A percentile compares a stretch with the other conserved stretches of the same genome.
These are phyloP conservation scores for Fragilaria radians DNA, from an alignment of 108 stramenopile species.

Conservation along the genomic window DNA sequence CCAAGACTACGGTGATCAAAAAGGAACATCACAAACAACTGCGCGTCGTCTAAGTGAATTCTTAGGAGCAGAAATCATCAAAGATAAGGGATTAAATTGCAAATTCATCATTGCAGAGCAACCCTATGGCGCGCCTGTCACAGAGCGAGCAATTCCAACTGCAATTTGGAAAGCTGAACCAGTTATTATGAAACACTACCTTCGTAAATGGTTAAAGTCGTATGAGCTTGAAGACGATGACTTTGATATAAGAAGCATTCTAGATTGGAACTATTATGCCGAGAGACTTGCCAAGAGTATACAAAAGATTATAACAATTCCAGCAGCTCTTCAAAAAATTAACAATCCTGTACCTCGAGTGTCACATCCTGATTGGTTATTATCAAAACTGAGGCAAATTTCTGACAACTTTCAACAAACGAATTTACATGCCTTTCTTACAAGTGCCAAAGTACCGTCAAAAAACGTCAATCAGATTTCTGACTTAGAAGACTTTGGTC, in stretches of 20 bases:
- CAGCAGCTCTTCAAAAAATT: constrained; percentile 95
- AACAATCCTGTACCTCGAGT: constrained; percentile 93
- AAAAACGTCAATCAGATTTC: constrained; percentile 12
- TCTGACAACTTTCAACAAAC: constrained; percentile 84
- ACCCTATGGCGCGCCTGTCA: constrained; percentile 95
- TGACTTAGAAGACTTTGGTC: constrained; percentile 78
- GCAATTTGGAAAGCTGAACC: constrained; percentile 94
- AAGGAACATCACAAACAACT: constrained; percentile 97
- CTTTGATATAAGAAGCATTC: constrained; percentile 86
- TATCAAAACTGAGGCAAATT: constrained; percentile 55
- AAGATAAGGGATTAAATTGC: constrained; percentile 97
- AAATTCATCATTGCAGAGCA: constrained; percentile 94
- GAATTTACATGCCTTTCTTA: constrained; percentile 78
- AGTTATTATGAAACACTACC: constrained; percentile 78
- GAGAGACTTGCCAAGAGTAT: constrained; percentile 95
- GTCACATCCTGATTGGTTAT: constrained; percentile 94
- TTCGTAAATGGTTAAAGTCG: constrained; percentile 91
- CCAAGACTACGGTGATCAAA: constrained; percentile 95
- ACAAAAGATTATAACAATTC: constrained; percentile 98
- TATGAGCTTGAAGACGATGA: constrained; percentile 80
- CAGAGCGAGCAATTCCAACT: constrained; percentile 93
- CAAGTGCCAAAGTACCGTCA: constrained; percentile 8
- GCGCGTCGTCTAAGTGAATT: constrained; percentile 96
- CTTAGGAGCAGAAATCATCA: constrained; percentile 96
- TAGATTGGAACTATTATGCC: constrained; percentile 98